These are phyloP conservation scores for Dendrobium nobile DNA, from an alignment of 106 monocot species.

Conservation along the genomic window DNA sequence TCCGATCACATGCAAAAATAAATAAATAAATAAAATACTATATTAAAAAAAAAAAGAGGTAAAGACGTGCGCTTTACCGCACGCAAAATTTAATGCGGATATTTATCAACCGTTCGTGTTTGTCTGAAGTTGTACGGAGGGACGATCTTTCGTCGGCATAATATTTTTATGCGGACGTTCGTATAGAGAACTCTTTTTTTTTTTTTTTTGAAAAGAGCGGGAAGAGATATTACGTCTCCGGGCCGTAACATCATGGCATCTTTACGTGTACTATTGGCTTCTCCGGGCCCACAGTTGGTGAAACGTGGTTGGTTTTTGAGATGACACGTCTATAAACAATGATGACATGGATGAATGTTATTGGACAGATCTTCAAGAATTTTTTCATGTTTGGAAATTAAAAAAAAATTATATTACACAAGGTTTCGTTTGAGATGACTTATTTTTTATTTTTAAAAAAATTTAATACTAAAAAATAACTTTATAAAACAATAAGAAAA, in stretches of 20 bases:
- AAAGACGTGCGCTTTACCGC: background rate
- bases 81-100: background rate
- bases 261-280: background rate
- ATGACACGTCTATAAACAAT: too few species aligned
- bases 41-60: background rate
- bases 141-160: background rate
- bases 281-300: background rate
- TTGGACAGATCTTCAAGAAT: too few species aligned
- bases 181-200: background rate
- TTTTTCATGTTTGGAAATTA: too few species aligned
- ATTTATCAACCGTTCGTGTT: background rate
- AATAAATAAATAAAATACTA: background rate
- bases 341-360: too few species aligned
- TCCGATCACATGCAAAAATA: conserved; percentile 1
- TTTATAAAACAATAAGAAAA: too few species aligned
- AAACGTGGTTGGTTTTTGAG: background rate
- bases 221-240: background rate
- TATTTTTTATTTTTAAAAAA: too few species aligned
- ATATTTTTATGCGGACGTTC: background rate
- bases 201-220: background rate
- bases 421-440: too few species aligned
- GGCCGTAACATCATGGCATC: background rate
- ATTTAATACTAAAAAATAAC: too few species aligned
- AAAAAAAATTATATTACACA: too few species aligned
- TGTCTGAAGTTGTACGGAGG: background rate